Base-by-base conservation (phyloP, 345 rosid species). In the Erodium maritimum region DNA sequence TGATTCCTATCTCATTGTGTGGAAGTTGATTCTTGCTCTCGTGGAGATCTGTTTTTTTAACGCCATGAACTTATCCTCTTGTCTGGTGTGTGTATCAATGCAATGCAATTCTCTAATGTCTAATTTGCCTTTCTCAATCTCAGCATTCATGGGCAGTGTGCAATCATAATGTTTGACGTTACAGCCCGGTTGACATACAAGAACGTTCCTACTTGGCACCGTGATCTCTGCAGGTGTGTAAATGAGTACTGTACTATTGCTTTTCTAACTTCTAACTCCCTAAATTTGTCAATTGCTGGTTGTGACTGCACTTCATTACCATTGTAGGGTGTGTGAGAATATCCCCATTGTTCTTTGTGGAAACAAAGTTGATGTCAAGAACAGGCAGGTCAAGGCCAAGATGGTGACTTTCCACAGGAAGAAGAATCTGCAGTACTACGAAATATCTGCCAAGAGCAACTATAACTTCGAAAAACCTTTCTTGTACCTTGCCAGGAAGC, bases 61-160 rank as follows among this genome's bases (percentile, higher is more conserved):
- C n/a, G n/a, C n/a, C n/a, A n/a, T n/a, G n/a, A n/a, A n/a, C n/a
- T n/a, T n/a, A n/a, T n/a, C 33, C 7, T 25, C 7, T 25, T 25
- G 7, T 2, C 3, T 7, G 7, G 33, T 25, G 33, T 7, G 7
- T 25, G 33, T 25, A 25, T 25, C 4, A 25, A 25, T 25, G 33
- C 33, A 3, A 25, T 25, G 33, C 33, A 25, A 3, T 25, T 25
- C 33, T 7, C 7, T 25, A n/a, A n/a, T n/a, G n/a, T 25, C 7
- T 25, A 25, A 25, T 7, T 25, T 0, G 19, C 33, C 7, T 17
- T 50, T 5, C 50, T 37, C 57, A 3, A n/a, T 29, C 73, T 80
- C 82, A 93, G 99, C 74, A 93, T 93, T 66, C 99, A 93, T 65
- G 99, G 99, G 55, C 94, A 93, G 52, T 93, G 99, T 79, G 98